Evolutionary conservation across 352 stramenopile genomes (phyloP).

Genomic region (Phytopythium boreale): DNA sequence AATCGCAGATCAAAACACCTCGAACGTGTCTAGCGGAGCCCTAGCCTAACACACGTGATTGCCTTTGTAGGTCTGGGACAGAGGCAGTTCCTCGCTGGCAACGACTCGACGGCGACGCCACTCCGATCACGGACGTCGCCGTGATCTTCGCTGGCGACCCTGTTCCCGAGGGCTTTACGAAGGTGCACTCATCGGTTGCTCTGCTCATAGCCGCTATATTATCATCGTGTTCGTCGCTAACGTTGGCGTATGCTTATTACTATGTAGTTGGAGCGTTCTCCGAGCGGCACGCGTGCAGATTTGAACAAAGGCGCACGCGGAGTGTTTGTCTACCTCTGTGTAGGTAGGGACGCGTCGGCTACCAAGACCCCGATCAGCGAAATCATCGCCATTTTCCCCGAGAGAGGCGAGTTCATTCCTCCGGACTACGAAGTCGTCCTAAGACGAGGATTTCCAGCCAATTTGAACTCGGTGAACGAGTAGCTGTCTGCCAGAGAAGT

Average conservation of each 20-base stretch:
- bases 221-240: not conserved
- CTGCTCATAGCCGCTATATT: not conserved
- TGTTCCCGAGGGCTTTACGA: slow-evolving; percentile 65
- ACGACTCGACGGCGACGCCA: slow-evolving; percentile 37
- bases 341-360: slow-evolving; percentile 41
- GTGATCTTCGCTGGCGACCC: slow-evolving; percentile 79
- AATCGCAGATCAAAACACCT: not conserved
- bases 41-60: not conserved
- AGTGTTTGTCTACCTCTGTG: slow-evolving; percentile 73
- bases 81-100: slow-evolving; percentile 40
- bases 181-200: slow-evolving; percentile 27
- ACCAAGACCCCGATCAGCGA: slow-evolving; percentile 73
- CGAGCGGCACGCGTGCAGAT: slow-evolving; percentile 69
- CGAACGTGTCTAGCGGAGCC: not conserved
- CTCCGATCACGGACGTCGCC: slow-evolving; percentile 62
- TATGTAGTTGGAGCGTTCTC: slow-evolving; percentile 65
- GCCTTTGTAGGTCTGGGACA: slow-evolving; percentile 1
- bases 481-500: not conserved
- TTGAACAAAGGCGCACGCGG: slow-evolving; percentile 81
- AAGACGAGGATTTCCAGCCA: slow-evolving; percentile 51
- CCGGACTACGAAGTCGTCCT: slow-evolving; percentile 76
- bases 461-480: slow-evolving; percentile 63
- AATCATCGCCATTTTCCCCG: slow-evolving; percentile 71
- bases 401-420: slow-evolving; percentile 71
- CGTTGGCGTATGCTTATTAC: not conserved